Percentiles rank a stretch among this genome's conserved stretches.
phyloP scores from a whole-genome alignment of 2,329 filamentous ascomycete genomes.

The Fusarium albosuccineum region DNA sequence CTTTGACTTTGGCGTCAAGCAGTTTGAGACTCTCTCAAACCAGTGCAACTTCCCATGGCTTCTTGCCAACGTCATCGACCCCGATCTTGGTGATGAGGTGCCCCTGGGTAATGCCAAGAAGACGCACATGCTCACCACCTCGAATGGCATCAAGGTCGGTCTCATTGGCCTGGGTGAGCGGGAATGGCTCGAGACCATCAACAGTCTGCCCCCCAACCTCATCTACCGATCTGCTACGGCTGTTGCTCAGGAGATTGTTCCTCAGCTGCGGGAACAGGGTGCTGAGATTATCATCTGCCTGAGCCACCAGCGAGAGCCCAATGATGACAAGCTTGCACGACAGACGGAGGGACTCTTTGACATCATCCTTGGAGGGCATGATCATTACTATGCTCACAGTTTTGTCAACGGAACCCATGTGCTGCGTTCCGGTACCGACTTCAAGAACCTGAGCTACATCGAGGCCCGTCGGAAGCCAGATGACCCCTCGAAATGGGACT shows the following conservation, averaged over 20 bases:
- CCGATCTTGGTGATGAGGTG: slow-evolving; percentile 79
- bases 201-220: slow-evolving; percentile 83
- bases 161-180: slow-evolving; percentile 88
- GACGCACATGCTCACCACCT: slow-evolving; percentile 81
- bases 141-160: slow-evolving; percentile 87
- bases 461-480: slow-evolving; percentile 74
- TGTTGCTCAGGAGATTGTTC: slow-evolving; percentile 81
- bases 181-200: slow-evolving; percentile 92
- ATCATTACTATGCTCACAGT: slow-evolving; percentile 87
- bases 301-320: slow-evolving; percentile 89
- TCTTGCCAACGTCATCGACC: slow-evolving; percentile 88
- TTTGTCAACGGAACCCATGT: slow-evolving; percentile 85
- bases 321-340: slow-evolving; percentile 86
- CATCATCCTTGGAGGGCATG: slow-evolving; percentile 88
- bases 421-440: slow-evolving; percentile 89
- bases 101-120: slow-evolving; percentile 81
- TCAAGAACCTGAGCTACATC: slow-evolving; percentile 91
- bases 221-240: slow-evolving; percentile 84
- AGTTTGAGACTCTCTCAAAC: slow-evolving; percentile 78
- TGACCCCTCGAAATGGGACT: slow-evolving; percentile 73
- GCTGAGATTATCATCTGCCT: slow-evolving; percentile 87
- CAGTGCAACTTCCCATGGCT: slow-evolving; percentile 92
- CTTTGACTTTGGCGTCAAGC: slow-evolving; percentile 88
- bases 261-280: slow-evolving; percentile 78
- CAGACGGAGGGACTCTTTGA: slow-evolving; percentile 82